Evolutionary conservation across 441 rosid species (phyloP), one percentile per base, ranked within the genome.

Genomic region (Bocquillonia castaneifolia): DNA sequence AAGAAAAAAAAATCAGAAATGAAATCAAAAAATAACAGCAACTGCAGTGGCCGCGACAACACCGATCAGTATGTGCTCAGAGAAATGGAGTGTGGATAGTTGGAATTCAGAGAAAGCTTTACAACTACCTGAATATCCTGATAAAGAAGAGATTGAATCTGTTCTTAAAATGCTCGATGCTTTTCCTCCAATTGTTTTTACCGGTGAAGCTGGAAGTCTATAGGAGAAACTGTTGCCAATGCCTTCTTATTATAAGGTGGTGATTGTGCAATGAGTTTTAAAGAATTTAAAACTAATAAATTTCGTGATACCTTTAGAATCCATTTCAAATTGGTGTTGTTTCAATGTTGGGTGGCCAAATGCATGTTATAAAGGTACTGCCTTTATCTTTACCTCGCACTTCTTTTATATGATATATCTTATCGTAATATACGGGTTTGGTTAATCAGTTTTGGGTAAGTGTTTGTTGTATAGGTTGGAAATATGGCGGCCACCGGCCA

Each of bases 221-320:
- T 94, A 91, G 80, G 97, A 91, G 65, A 80, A 77, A 64, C 90
- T 91, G 98, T 96, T 0, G 93, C 95, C 32, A 85, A 88, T 32
- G 98, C 98, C 29, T 92, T 92, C 59, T 77, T 92, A 51, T 83
- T 92, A 6, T 95, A 92, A 78, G 98, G 98, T 0, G 98, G 98
- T 32, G 98, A 92, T 75, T 89, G 96, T 14, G 97, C 96, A 2
- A 96, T 89, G 88, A 91, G 96, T 72, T 91, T 91, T 76, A 91
- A 92, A 71, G 96, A 90, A 66, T 90, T 89, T 47, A 76, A 86
- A 48, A 94, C 96, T 37, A 83, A 89, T 70, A 92, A 92, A 75
- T 89, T 90, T 59, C 81, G 95, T 9, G 96, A 92, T 67, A 92
- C 96, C 59, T 90, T 92, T 76, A 78, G 96, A 79, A 83, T 92